Percentiles rank a stretch among this genome's conserved stretches.
These are phyloP conservation scores for Tieghemostelium lacteum DNA, from an alignment of 78 protist species.

Conservation along the genomic window DNA sequence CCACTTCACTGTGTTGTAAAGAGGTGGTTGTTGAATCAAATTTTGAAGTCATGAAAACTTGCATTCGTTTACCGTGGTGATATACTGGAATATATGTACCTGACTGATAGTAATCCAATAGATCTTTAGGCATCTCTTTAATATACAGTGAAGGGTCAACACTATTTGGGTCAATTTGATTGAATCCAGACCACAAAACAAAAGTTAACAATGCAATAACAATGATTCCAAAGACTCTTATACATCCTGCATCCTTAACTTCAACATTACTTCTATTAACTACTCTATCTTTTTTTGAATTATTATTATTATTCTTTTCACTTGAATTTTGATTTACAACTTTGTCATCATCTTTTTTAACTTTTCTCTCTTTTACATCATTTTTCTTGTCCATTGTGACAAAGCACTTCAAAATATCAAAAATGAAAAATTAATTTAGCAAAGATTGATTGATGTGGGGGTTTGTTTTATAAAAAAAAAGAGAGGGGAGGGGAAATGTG, in stretches of 20 bases:
- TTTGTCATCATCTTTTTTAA: too few species aligned
- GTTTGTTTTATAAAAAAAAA: too few species aligned
- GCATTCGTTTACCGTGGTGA: not conserved
- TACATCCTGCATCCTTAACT: conserved; percentile 48
- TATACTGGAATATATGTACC: conserved; percentile 61
- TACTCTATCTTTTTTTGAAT: too few species aligned
- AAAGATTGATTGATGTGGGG: too few species aligned
- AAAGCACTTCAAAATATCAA: too few species aligned
- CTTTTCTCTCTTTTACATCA: too few species aligned
- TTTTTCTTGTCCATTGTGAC: too few species aligned
- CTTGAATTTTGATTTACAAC: too few species aligned
- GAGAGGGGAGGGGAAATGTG: too few species aligned
- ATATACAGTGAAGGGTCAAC: conserved; percentile 39
- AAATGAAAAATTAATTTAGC: too few species aligned
- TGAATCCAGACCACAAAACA: conserved; percentile 28
- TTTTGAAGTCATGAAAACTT: conserved; percentile 16
- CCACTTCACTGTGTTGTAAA: not conserved
- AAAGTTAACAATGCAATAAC: conserved; percentile 24
- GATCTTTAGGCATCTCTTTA: conserved; percentile 61
- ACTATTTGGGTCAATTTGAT: not conserved
- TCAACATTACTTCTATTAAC: too few species aligned
- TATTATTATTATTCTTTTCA: too few species aligned
- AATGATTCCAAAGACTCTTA: conserved; percentile 48
- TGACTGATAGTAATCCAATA: conserved; percentile 28
- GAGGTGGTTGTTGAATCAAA: not conserved